These are phyloP conservation scores for Aspergillus funiculosus DNA, from an alignment of 495 filamentous ascomycete genomes.

Conservation along the genomic window DNA sequence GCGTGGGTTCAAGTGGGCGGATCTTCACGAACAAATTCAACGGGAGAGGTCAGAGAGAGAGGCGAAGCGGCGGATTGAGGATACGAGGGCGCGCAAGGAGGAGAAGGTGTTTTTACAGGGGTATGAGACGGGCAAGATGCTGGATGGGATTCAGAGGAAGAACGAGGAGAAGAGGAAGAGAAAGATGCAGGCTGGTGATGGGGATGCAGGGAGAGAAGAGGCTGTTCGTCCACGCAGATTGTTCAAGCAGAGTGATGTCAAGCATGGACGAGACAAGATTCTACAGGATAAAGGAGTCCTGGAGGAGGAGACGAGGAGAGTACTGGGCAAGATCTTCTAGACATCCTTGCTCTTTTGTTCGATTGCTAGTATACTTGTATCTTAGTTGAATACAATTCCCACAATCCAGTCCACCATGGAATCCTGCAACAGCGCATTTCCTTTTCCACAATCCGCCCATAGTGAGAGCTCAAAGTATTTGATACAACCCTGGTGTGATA, in stretches of 20 bases:
- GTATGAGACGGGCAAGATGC: slow-evolving; percentile 75
- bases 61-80: slow-evolving; percentile 72
- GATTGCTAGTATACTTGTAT: not conserved
- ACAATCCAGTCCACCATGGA: not conserved
- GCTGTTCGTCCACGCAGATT: slow-evolving; percentile 43
- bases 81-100: slow-evolving; percentile 69
- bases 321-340: slow-evolving; percentile 75
- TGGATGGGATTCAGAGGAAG: slow-evolving; percentile 63
- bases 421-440: no score
- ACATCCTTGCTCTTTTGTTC: not conserved
- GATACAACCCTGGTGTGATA: no score
- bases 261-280: slow-evolving; percentile 30
- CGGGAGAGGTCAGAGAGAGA: slow-evolving; percentile 79
- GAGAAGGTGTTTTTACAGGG: slow-evolving; percentile 78
- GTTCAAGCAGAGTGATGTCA: slow-evolving; percentile 69
- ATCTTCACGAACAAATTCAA: slow-evolving; percentile 60
- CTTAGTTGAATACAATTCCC: no score
- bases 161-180: slow-evolving; percentile 53
- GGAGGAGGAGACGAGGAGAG: slow-evolving; percentile 65
- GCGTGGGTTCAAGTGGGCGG: slow-evolving; percentile 71
- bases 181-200: slow-evolving; percentile 21
- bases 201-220: slow-evolving; percentile 16
- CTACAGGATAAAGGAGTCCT: slow-evolving; percentile 40
- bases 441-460: no score
- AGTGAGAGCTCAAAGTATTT: no score